A percentile compares a stretch with the other conserved stretches of the same genome.
Conservation (phyloP, 768 basidiomycete species). For the Hydnomerulius pinastri region DNA sequence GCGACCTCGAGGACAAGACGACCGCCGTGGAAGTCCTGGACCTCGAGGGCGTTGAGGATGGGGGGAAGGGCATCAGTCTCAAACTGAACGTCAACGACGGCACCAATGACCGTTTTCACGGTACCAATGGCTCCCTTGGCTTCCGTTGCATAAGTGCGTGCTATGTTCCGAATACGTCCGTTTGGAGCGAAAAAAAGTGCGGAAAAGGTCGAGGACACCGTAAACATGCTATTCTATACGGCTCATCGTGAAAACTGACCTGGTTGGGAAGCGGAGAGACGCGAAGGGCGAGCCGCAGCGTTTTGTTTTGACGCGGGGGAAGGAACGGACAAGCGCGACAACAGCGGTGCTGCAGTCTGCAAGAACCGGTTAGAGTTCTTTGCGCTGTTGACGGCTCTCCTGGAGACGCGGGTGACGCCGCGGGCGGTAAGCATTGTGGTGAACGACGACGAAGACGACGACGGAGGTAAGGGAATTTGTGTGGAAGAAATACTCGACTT, state of each 20-base stretch:
- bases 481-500: constrained; percentile 35
- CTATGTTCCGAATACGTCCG: constrained; percentile 34
- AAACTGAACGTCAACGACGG: constrained; percentile 99
- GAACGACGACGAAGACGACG: constrained; percentile 34
- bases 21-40: constrained; percentile 90
- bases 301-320: constrained; percentile 46
- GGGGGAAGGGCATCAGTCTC: constrained; percentile 89
- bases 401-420: constrained; percentile 85
- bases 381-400: constrained; percentile 75
- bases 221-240: neutral
- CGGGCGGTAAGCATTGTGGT: constrained; percentile 82
- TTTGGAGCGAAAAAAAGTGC: neutral
- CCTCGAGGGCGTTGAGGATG: constrained; percentile 98
- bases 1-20: constrained; percentile 99
- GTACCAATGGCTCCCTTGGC: constrained; percentile 70
- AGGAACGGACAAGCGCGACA: constrained; percentile 53
- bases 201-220: neutral
- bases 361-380: constrained; percentile 81
- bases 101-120: constrained; percentile 99
- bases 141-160: constrained; percentile 91
- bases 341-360: constrained; percentile 66
- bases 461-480: constrained; percentile 15
- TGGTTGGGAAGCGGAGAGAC: constrained; percentile 49
- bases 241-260: constrained; percentile 43
- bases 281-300: constrained; percentile 49